A percentile compares a stretch with the other conserved stretches of the same genome.
Conservation (phyloP, 805 yeast species). For the Jamesozyma hellenica region DNA sequence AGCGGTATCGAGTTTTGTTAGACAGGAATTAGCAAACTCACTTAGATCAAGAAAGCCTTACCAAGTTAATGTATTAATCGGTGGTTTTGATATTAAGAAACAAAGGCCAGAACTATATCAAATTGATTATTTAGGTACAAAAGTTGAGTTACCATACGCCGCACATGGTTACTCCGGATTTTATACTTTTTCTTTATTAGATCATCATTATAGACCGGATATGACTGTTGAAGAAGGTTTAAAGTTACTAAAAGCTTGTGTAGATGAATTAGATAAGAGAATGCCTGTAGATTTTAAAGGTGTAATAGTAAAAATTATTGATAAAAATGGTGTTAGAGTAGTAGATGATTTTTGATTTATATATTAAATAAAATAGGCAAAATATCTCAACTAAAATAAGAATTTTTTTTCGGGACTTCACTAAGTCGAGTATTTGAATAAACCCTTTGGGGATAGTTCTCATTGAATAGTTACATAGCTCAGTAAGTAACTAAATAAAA, state of each 20-base stretch:
- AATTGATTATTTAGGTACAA: constrained; percentile 91
- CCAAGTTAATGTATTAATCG: constrained; percentile 86
- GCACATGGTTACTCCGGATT: constrained; percentile 99
- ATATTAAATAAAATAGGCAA: not conserved
- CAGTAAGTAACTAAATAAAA: too few relatives aligned
- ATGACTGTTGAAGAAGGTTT: constrained; percentile 72
- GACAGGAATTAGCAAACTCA: constrained; percentile 80
- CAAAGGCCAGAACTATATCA: constrained; percentile 63
- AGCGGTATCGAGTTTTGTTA: constrained; percentile 79
- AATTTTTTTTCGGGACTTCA: too few relatives aligned
- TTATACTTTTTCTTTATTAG: constrained; percentile 80
- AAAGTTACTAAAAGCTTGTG: constrained; percentile 58
- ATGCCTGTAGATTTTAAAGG: constrained; percentile 84
- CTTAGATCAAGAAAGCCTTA: constrained; percentile 90
- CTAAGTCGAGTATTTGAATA: too few relatives aligned
- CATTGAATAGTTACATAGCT: too few relatives aligned
- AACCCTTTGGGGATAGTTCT: too few relatives aligned
- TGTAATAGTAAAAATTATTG: constrained; percentile 55
- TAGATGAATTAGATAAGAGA: constrained; percentile 69
- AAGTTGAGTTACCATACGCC: constrained; percentile 84
- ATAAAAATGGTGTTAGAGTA: constrained; percentile 47
- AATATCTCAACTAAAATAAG: not conserved
- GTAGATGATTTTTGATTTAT: constrained; percentile 23
- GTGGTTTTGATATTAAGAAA: constrained; percentile 57
- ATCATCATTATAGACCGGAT: constrained; percentile 76